A percentile compares a stretch with the other conserved stretches of the same genome.
phyloP scores from a whole-genome alignment of 352 stramenopile species.

The Phytophthora crassamura region DNA sequence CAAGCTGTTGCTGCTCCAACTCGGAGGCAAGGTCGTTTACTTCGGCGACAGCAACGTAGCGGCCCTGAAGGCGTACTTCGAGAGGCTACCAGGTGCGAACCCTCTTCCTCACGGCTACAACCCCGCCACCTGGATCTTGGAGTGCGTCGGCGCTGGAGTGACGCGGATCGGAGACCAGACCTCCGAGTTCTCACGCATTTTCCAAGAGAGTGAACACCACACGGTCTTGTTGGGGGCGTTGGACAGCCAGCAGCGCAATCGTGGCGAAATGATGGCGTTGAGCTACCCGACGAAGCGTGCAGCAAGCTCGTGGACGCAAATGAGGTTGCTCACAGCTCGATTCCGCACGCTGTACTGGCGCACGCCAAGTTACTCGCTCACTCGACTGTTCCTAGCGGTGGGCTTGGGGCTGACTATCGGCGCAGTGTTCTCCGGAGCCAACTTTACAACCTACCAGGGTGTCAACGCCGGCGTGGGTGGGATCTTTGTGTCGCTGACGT shows the following conservation, averaged over 20 bases:
- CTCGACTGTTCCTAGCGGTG: constrained; percentile 44
- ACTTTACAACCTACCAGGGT: constrained; percentile 43
- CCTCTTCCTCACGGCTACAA: constrained; percentile 78
- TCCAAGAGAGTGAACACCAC: constrained; percentile 31
- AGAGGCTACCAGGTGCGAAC: constrained; percentile 30
- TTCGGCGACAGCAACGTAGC: constrained; percentile 42
- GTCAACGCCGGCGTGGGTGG: constrained; percentile 57
- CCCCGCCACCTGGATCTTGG: constrained; percentile 90
- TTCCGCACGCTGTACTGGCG: constrained; percentile 81
- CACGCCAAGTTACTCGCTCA: constrained; percentile 82
- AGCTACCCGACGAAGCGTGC: constrained; percentile 35
- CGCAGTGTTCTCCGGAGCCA: constrained; percentile 18
- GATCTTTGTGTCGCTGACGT: constrained; percentile 76
- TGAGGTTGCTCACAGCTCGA: constrained; percentile 49
- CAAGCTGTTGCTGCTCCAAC: constrained; percentile 70
- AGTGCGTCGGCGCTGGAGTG: constrained; percentile 62
- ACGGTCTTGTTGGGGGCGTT: constrained; percentile 33
- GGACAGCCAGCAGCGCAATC: constrained; percentile 7
- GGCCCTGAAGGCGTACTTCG: constrained; percentile 41
- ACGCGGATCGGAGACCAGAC: constrained; percentile 57
- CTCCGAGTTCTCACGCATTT: constrained; percentile 36
- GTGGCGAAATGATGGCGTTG: constrained; percentile 7
- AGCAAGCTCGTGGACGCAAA: constrained; percentile 24
- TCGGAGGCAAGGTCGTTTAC: constrained; percentile 47
- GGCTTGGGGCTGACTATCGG: constrained; percentile 26